Conservation (phyloP, 768 basidiomycete species). For the Boletus huronensis region DNA sequence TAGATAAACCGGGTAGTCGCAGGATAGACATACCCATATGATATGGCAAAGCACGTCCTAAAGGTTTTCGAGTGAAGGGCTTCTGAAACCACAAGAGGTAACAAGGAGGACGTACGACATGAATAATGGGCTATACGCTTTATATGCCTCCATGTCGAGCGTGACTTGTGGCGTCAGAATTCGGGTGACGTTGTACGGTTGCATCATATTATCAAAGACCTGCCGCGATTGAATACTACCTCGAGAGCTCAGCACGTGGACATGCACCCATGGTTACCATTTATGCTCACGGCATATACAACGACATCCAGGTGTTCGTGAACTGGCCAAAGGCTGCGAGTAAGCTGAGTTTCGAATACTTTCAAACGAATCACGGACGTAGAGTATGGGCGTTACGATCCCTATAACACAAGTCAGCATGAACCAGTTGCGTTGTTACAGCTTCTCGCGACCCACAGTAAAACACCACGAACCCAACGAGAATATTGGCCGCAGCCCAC, state of each 20-base stretch:
- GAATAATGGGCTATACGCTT: constrained; percentile 56
- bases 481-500: constrained; percentile 79
- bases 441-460: constrained; percentile 44
- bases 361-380: constrained; percentile 49
- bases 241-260: background rate
- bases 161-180: constrained; percentile 53
- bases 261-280: background rate
- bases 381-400: constrained; percentile 35
- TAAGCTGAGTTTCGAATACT: constrained; percentile 21
- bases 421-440: background rate
- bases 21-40: constrained; percentile 27
- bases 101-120: constrained; percentile 38
- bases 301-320: constrained; percentile 58
- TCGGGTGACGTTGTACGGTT: constrained; percentile 52
- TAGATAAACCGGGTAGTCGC: background rate
- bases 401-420: constrained; percentile 14
- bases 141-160: constrained; percentile 52
- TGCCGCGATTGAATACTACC: constrained; percentile 54
- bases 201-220: constrained; percentile 60
- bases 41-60: constrained; percentile 27
- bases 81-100: background rate
- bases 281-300: constrained; percentile 53
- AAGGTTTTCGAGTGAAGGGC: background rate
- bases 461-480: constrained; percentile 64
- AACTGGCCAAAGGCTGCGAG: constrained; percentile 34